Base-by-base conservation (phyloP, 225 moss, liverwort and hornwort genomes). In the Thuidium tamariscinum region DNA sequence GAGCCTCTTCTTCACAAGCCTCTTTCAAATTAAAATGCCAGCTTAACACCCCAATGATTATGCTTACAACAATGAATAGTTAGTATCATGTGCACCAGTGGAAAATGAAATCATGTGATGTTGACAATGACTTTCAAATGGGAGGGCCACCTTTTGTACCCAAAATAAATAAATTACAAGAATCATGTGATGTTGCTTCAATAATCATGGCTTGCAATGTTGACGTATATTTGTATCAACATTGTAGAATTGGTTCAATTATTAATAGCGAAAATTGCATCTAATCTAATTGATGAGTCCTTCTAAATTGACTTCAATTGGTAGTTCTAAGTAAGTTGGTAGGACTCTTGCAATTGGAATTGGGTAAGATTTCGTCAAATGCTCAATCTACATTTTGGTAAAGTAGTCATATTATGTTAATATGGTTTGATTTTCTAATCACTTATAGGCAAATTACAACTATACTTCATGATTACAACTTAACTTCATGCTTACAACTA, bases 271-370 rank as follows among this genome's bases (percentile, higher is more conserved):
- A 18, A 48, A 36, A 81, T 65, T 8, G 37, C 3, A 4, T 19
- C 11, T 7, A 15, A 5, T 61, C 13, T 1, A 8, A 8, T 13
- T 22, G 5, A 51, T 1, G 39, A 25, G 4, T 34, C 6, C 0
- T 29, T 8, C 7, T 2, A 57, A 77, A 26, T 62, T 22, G 15
- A 23, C 4, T 62, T 32, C 48, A 48, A 34, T 26, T 7, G 4
- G 7, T 26, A 25, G 3, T 18, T 39, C 5, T 29, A 5, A 2
- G 12, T 5, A 7, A 56, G 26, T 54, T 41, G 29, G 37, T 2
- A 29, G 3, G 36, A 52, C 3, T 36, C 1, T 0, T 0, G 1
- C 4, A 36, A 4, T 23, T 36, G 3, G 4, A 54, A 25, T 9
- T n/a, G 23, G 16, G 1, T 4, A 52, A 15, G n/a, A 6, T 25